These are phyloP conservation scores for Calonectria crousiana DNA, from an alignment of 2,329 filamentous ascomycete genomes.

Conservation along the genomic window DNA sequence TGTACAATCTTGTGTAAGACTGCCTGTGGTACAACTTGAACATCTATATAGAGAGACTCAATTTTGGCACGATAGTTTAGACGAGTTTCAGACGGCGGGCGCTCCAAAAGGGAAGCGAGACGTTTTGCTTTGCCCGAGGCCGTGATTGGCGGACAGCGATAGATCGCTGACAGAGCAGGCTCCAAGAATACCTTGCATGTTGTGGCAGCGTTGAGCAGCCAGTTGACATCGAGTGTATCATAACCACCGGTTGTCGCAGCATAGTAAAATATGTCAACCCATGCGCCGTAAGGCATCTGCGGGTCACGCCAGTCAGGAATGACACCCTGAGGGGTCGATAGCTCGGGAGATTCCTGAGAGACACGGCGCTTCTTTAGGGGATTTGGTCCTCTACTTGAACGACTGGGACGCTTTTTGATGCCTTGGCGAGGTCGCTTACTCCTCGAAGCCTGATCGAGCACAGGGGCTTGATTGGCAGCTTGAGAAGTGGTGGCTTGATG, in stretches of 20 bases:
- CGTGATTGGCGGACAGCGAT: slow-evolving; percentile 75
- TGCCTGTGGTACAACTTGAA: slow-evolving; percentile 68
- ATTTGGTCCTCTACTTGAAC: slow-evolving; percentile 11
- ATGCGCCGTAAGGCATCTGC: slow-evolving; percentile 74
- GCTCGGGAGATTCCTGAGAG: slow-evolving; percentile 17
- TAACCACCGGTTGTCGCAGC: slow-evolving; percentile 65
- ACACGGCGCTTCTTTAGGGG: slow-evolving; percentile 38
- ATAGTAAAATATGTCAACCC: slow-evolving; percentile 77
- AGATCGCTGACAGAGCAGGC: slow-evolving; percentile 79
- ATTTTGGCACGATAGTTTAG: slow-evolving; percentile 80
- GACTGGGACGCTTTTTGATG: slow-evolving; percentile 33
- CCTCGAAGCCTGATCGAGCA: background rate
- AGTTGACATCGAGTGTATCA: slow-evolving; percentile 63
- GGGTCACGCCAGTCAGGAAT: slow-evolving; percentile 69
- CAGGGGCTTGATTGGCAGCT: background rate
- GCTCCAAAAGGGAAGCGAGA: slow-evolving; percentile 67
- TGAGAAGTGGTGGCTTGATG: slow-evolving; percentile 29
- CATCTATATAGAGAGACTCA: slow-evolving; percentile 76
- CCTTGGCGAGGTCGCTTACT: slow-evolving; percentile 1
- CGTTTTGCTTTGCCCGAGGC: slow-evolving; percentile 57
- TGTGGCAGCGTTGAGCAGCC: slow-evolving; percentile 74
- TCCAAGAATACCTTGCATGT: slow-evolving; percentile 76
- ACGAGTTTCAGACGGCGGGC: slow-evolving; percentile 59
- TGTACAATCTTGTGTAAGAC: slow-evolving; percentile 67
- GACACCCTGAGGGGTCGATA: slow-evolving; percentile 27